Evolutionary conservation across 2,329 filamentous ascomycete species (phyloP).

Genomic region (Botryosphaeria agaves): DNA sequence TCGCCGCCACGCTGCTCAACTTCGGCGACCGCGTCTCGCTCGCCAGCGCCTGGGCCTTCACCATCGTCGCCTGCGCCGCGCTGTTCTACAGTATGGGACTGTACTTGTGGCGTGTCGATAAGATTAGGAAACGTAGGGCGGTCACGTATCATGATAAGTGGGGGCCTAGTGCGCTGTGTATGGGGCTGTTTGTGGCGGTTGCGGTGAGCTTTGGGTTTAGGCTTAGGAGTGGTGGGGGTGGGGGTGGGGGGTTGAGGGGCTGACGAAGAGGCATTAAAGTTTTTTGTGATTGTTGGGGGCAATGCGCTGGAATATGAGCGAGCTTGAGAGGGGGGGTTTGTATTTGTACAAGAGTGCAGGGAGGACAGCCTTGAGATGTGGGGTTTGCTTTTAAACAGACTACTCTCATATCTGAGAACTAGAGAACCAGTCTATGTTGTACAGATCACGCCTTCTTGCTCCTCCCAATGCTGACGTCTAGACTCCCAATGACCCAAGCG

Average conservation of each 20-base stretch:
- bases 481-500: conserved; percentile 56
- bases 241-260: conserved; percentile 23
- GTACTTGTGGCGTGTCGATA: conserved; percentile 75
- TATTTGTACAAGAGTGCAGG: no score
- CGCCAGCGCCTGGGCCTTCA: conserved; percentile 50
- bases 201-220: conserved; percentile 66
- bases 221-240: conserved; percentile 37
- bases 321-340: no score
- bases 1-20: conserved; percentile 70
- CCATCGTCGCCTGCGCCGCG: conserved; percentile 56
- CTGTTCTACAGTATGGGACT: conserved; percentile 71
- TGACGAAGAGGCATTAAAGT: conserved; percentile 4
- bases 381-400: no score
- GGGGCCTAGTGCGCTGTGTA: conserved; percentile 65
- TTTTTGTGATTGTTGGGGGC: not conserved
- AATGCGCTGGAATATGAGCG: no score
- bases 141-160: conserved; percentile 82
- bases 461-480: conserved; percentile 78
- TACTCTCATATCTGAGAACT: no score
- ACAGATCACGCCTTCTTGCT: no score
- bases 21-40: conserved; percentile 53
- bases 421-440: no score
- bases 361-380: no score
- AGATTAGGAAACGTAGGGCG: conserved; percentile 68
- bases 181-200: conserved; percentile 56